These are phyloP conservation scores for Akanthomyces dipterigenus DNA, from an alignment of 2,329 filamentous ascomycete genomes.

Conservation along the genomic window DNA sequence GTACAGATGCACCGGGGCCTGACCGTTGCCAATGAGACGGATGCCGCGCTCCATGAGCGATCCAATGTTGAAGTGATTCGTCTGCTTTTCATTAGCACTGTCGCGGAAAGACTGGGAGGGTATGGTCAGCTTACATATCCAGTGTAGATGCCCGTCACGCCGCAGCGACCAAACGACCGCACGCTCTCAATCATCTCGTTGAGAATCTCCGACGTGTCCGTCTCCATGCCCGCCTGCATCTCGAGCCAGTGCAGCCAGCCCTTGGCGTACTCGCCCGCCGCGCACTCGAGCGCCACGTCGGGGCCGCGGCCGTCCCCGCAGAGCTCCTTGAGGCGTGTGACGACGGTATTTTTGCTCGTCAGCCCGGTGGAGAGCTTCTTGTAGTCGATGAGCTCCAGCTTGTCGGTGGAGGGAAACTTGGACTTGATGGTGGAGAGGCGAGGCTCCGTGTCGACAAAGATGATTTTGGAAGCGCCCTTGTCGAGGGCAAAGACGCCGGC, in stretches of 20 bases:
- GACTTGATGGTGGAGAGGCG: slow-evolving; percentile 62
- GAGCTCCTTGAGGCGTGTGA: slow-evolving; percentile 66
- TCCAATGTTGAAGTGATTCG: slow-evolving; percentile 78
- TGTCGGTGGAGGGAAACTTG: slow-evolving; percentile 48
- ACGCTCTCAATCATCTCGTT: slow-evolving; percentile 77
- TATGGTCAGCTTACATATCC: slow-evolving; percentile 40
- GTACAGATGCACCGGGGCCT: slow-evolving; percentile 72
- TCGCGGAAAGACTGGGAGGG: slow-evolving; percentile 6
- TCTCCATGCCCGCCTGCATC: slow-evolving; percentile 62
- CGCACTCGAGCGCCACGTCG: slow-evolving; percentile 66
- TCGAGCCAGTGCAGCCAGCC: slow-evolving; percentile 55
- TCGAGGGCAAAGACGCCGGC: slow-evolving; percentile 64
- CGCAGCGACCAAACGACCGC: slow-evolving; percentile 63
- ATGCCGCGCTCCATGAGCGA: slow-evolving; percentile 83
- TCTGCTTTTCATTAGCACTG: slow-evolving; percentile 32
- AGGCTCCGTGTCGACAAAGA: slow-evolving; percentile 69
- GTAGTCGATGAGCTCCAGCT: slow-evolving; percentile 66
- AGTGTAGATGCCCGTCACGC: slow-evolving; percentile 66
- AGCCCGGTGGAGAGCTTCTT: slow-evolving; percentile 51
- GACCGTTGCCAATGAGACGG: slow-evolving; percentile 62
- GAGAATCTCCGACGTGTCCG: slow-evolving; percentile 73
- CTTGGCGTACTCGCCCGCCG: slow-evolving; percentile 55
- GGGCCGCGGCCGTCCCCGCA: slow-evolving; percentile 60
- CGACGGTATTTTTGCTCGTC: slow-evolving; percentile 54
- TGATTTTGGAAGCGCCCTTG: slow-evolving; percentile 69